These are phyloP conservation scores for Rhodotorula paludigena DNA, from an alignment of 768 basidiomycete species.

Conservation along the genomic window DNA sequence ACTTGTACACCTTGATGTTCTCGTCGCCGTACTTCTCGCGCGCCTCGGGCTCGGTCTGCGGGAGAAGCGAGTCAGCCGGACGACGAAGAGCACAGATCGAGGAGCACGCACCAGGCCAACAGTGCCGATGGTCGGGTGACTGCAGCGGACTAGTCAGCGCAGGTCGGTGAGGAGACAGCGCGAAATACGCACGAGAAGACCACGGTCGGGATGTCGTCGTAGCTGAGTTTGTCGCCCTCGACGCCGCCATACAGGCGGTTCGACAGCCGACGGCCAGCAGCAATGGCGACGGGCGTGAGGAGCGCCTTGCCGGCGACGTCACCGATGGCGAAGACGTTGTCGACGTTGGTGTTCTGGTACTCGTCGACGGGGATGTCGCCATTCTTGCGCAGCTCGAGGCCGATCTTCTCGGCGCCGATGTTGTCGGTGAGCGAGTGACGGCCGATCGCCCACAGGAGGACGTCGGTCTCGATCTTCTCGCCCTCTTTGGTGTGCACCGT, in stretches of 20 bases:
- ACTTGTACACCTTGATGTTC: constrained; percentile 82
- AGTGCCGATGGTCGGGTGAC: constrained; percentile 91
- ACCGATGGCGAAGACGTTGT: constrained; percentile 73
- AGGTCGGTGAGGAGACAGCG: not conserved
- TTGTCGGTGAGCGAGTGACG: constrained; percentile 71
- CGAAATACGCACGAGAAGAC: constrained; percentile 76
- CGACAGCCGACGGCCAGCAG: constrained; percentile 79
- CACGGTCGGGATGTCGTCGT: constrained; percentile 86
- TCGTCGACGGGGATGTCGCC: constrained; percentile 88
- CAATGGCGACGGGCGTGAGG: constrained; percentile 94
- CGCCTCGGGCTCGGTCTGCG: constrained; percentile 76
- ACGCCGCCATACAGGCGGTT: constrained; percentile 86
- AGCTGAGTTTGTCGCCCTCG: constrained; percentile 68
- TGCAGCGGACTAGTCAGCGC: constrained; percentile 43
- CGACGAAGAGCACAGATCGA: too few species aligned
- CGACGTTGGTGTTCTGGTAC: constrained; percentile 73
- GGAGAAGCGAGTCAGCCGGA: not conserved
- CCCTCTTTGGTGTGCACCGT: constrained; percentile 72
- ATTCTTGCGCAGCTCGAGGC: constrained; percentile 67
- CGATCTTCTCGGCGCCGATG: constrained; percentile 70
- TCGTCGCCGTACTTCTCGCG: constrained; percentile 74
- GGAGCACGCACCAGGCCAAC: constrained; percentile 60
- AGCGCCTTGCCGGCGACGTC: constrained; percentile 89
- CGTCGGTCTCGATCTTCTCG: constrained; percentile 75
- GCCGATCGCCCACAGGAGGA: constrained; percentile 90